phyloP scores from a whole-genome alignment of 169 alveolate species.

The Prorocentrum cordatum region DNA sequence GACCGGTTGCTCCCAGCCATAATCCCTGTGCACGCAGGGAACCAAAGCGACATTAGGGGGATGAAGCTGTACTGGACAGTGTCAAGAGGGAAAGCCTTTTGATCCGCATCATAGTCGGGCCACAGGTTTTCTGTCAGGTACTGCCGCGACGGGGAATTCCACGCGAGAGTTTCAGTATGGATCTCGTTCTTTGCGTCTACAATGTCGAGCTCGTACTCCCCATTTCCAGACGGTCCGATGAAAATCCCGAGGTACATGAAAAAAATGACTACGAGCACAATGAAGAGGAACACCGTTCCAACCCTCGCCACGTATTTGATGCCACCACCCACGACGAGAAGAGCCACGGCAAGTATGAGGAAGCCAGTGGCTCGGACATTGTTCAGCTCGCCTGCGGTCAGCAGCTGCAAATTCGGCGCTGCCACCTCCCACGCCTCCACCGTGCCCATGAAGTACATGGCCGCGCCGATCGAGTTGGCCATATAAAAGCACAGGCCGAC shows the following conservation, averaged over 20 bases:
- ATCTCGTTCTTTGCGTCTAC: too few species aligned
- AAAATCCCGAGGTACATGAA: conserved; percentile 73
- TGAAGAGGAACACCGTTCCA: conserved; percentile 70
- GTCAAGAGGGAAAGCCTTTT: too few species aligned
- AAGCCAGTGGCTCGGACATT: conserved; percentile 73
- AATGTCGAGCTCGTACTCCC: too few species aligned
- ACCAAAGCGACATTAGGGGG: conserved; percentile 74
- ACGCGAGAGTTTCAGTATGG: too few species aligned
- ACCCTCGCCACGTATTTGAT: conserved; percentile 72
- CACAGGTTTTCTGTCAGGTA: too few species aligned
- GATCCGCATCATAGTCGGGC: too few species aligned
- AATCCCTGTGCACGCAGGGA: conserved; percentile 78
- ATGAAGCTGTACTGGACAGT: conserved; percentile 63
- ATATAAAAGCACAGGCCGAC: conserved; percentile 77
- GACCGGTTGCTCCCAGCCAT: conserved; percentile 77
- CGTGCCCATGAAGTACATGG: conserved; percentile 78
- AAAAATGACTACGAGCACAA: conserved; percentile 72
- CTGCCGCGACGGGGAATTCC: too few species aligned
- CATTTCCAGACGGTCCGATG: too few species aligned
- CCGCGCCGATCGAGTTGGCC: conserved; percentile 75
- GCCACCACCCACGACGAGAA: conserved; percentile 70
- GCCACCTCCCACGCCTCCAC: conserved; percentile 75
- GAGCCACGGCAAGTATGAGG: conserved; percentile 70
- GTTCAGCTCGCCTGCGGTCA: conserved; percentile 20
- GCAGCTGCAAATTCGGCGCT: conserved; percentile 68